Evolutionary conservation across 768 basidiomycete species (phyloP).

Genomic region (Mycena capillaripes): DNA sequence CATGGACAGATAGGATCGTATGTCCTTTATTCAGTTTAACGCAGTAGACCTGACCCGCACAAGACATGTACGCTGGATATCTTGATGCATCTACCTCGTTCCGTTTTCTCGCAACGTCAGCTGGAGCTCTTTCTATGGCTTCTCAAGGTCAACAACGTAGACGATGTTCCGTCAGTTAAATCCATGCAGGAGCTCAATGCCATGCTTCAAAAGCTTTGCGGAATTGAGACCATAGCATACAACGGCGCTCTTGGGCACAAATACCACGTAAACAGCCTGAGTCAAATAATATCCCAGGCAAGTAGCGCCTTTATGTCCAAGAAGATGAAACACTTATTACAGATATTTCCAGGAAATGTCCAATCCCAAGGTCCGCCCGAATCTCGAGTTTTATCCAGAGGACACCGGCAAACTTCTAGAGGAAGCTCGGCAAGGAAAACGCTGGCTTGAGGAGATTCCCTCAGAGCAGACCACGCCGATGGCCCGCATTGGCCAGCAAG

Average conservation of each 20-base stretch:
- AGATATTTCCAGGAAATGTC: slow-evolving; percentile 50
- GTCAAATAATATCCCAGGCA: slow-evolving; percentile 49
- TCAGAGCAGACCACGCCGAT: slow-evolving; percentile 43
- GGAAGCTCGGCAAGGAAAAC: slow-evolving; percentile 38
- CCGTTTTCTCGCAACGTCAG: slow-evolving; percentile 46
- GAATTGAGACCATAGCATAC: slow-evolving; percentile 45
- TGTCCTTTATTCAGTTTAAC: neutral
- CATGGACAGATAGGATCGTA: slow-evolving; percentile 10
- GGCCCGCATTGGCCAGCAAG: slow-evolving; percentile 36
- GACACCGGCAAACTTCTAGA: slow-evolving; percentile 44
- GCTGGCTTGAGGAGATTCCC: slow-evolving; percentile 47
- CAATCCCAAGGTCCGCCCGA: slow-evolving; percentile 49
- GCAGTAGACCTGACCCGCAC: neutral
- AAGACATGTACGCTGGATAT: slow-evolving; percentile 49
- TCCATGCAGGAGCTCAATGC: slow-evolving; percentile 33
- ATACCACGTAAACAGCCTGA: slow-evolving; percentile 49
- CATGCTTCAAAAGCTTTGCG: slow-evolving; percentile 43
- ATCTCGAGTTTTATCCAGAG: slow-evolving; percentile 51
- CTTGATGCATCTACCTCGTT: slow-evolving; percentile 48
- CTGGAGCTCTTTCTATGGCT: slow-evolving; percentile 47
- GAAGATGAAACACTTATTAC: no score
- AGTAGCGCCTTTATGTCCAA: neutral
- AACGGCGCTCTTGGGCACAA: slow-evolving; percentile 47
- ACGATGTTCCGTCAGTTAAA: slow-evolving; percentile 39
- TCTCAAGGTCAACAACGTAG: slow-evolving; percentile 38